Conservation (phyloP, 345 rosid species). For the Raphanus raphanistrum region DNA sequence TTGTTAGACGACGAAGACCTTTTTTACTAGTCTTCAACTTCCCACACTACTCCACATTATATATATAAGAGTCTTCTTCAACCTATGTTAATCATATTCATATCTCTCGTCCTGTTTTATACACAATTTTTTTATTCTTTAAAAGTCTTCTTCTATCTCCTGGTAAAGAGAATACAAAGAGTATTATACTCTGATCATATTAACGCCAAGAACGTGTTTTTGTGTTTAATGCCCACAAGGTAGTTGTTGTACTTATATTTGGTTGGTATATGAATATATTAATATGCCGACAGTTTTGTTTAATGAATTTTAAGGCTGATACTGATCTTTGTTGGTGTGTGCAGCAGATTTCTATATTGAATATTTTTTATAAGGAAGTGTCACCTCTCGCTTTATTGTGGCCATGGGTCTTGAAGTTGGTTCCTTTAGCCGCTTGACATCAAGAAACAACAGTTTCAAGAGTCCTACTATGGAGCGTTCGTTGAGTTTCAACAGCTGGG, state of each 20-base stretch:
- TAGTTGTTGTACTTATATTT: slow-evolving; percentile 16
- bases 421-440: slow-evolving; percentile 34
- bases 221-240: slow-evolving; percentile 26
- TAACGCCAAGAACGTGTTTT: not conserved
- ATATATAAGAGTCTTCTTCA: slow-evolving; percentile 11
- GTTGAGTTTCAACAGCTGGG: slow-evolving; percentile 51
- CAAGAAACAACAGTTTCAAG: slow-evolving; percentile 47
- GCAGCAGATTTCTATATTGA: slow-evolving; percentile 31
- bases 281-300: not conserved
- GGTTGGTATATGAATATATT: not conserved
- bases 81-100: slow-evolving; percentile 15
- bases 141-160: slow-evolving; percentile 4
- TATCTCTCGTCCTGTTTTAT: not conserved
- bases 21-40: slow-evolving; percentile 27
- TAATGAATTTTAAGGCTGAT: slow-evolving; percentile 4
- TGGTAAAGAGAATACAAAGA: not conserved
- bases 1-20: no score
- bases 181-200: not conserved
- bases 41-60: slow-evolving; percentile 5
- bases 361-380: slow-evolving; percentile 18
- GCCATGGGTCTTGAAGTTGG: slow-evolving; percentile 48
- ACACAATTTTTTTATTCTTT: slow-evolving; percentile 21
- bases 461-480: slow-evolving; percentile 36
- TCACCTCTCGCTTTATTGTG: not conserved
- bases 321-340: slow-evolving; percentile 22